These are phyloP conservation scores for Phytophthora sp. DNA, from an alignment of 352 stramenopile genomes.

Conservation along the genomic window DNA sequence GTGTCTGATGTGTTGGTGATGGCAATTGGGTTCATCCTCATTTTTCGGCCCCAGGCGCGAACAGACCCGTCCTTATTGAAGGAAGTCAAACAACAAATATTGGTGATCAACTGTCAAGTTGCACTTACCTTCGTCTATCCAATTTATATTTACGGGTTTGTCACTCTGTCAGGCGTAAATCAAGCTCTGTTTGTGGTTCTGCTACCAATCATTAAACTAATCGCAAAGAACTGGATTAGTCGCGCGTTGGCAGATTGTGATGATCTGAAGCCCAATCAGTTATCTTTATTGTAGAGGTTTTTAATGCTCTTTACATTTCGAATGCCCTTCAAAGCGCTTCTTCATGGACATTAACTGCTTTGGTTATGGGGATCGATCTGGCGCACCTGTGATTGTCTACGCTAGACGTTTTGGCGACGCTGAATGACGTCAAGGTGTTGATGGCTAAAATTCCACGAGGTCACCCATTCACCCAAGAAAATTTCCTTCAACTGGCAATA, in stretches of 20 bases:
- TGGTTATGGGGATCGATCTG: not conserved
- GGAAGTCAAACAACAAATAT: slow-evolving; percentile 1
- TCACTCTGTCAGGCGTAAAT: not conserved
- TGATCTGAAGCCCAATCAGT: slow-evolving; percentile 35
- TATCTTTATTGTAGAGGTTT: slow-evolving; percentile 45
- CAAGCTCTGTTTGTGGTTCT: not conserved
- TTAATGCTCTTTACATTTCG: slow-evolving; percentile 28
- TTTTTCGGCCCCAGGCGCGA: not conserved
- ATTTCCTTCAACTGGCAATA: slow-evolving; percentile 13
- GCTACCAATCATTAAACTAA: slow-evolving; percentile 2
- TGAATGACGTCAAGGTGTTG: not conserved
- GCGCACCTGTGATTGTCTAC: slow-evolving; percentile 1
- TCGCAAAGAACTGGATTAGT: slow-evolving; percentile 22
- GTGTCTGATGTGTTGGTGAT: not conserved
- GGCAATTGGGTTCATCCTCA: not conserved
- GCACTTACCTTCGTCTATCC: slow-evolving; percentile 22
- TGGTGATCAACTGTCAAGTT: not conserved
- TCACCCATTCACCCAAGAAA: not conserved
- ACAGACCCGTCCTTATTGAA: not conserved
- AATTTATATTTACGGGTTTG: slow-evolving; percentile 16
- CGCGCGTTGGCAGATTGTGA: slow-evolving; percentile 5
- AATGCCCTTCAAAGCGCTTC: slow-evolving; percentile 1
- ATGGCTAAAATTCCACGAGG: slow-evolving; percentile 2
- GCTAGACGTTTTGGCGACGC: not conserved
- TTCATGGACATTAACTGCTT: not conserved